phyloP scores from a whole-genome alignment of 2,329 filamentous ascomycete genomes.

The Fusarium sp. region DNA sequence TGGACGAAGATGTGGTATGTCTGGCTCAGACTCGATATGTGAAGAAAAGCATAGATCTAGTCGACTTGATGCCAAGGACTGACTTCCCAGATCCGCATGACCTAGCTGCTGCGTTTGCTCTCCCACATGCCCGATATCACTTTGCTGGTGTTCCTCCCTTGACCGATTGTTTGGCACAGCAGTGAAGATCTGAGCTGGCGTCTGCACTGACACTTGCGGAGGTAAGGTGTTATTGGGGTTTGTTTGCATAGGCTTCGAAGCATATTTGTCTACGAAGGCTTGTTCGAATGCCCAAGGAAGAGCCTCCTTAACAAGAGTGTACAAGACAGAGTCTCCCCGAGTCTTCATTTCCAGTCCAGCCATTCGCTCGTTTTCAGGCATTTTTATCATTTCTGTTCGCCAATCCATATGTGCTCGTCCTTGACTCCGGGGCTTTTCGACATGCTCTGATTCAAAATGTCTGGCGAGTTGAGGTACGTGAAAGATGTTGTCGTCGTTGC shows the following conservation, averaged over 20 bases:
- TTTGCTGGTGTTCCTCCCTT: neutral
- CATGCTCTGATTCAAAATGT: constrained; percentile 63
- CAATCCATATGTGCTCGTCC: constrained; percentile 52
- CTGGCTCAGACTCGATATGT: constrained; percentile 1
- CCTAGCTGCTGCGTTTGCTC: neutral
- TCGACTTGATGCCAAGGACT: neutral
- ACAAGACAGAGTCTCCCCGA: constrained; percentile 48
- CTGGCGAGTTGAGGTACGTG: constrained; percentile 70
- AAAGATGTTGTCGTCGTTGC: constrained; percentile 56
- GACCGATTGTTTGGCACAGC: neutral
- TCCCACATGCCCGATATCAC: neutral
- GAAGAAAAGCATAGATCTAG: neutral
- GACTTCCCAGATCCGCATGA: neutral
- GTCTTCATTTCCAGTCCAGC: constrained; percentile 43
- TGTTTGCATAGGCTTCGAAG: neutral
- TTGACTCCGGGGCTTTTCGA: constrained; percentile 43
- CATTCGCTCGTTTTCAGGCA: constrained; percentile 51
- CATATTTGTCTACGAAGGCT: constrained; percentile 9
- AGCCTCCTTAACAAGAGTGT: constrained; percentile 51
- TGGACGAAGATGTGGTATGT: constrained; percentile 41
- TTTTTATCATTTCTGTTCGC: constrained; percentile 58
- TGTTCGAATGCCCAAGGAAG: constrained; percentile 50
- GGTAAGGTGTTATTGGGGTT: neutral
- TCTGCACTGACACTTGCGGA: neutral
- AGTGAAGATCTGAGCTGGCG: neutral